Percentiles rank a stretch among this genome's conserved stretches.
Conservation (phyloP, 2,329 filamentous ascomycete genomes). For the Cucurbitaria berberidis region DNA sequence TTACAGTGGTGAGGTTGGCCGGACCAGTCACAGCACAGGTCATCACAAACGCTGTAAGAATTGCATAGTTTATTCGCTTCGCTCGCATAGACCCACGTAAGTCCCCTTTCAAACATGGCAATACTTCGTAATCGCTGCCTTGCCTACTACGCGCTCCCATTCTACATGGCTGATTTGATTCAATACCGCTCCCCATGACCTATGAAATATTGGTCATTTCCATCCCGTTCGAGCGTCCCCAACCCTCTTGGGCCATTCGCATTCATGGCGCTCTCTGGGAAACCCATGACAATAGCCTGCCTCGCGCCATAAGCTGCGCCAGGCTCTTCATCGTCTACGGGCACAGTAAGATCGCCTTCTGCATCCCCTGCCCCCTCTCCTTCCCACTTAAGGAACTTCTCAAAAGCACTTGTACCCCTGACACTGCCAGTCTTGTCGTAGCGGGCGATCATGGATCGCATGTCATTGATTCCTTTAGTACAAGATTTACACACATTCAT, state of each 20-base stretch:
- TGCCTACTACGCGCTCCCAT: too few species aligned
- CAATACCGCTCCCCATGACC: constrained; percentile 6
- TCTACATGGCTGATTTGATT: neutral
- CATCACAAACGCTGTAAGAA: neutral
- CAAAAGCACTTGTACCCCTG: constrained; percentile 37
- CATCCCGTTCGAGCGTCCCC: constrained; percentile 16
- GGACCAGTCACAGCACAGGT: neutral
- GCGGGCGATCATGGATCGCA: constrained; percentile 39
- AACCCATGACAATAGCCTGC: constrained; percentile 32
- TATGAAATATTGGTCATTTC: neutral
- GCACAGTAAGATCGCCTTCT: constrained; percentile 30
- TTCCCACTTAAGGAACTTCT: constrained; percentile 36
- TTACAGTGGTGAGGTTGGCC: neutral
- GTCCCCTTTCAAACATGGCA: too few species aligned
- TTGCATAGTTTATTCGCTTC: neutral
- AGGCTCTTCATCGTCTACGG: constrained; percentile 21
- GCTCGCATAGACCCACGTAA: neutral
- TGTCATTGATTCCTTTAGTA: constrained; percentile 32
- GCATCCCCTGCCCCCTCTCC: constrained; percentile 22
- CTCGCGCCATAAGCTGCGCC: constrained; percentile 18
- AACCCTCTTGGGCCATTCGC: constrained; percentile 18
- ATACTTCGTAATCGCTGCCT: too few species aligned
- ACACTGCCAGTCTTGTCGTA: constrained; percentile 42
- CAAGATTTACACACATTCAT: constrained; percentile 42
- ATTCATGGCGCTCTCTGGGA: constrained; percentile 24